Base-by-base conservation (phyloP, 768 basidiomycete genomes). In the Phanerochaete sordida region DNA sequence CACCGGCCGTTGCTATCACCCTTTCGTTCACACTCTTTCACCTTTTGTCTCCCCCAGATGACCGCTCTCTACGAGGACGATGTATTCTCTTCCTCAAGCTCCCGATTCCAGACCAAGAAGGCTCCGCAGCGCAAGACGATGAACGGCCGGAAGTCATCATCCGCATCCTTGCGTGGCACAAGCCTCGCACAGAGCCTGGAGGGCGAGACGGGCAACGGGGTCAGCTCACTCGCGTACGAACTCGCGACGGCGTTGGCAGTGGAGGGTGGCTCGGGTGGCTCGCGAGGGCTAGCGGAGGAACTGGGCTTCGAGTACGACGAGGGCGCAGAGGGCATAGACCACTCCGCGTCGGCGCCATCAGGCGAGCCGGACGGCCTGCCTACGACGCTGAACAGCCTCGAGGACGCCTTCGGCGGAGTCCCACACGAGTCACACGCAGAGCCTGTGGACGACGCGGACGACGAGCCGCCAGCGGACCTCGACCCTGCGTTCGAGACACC, bases 301-400 rank as follows among this genome's bases (percentile, higher is more conserved):
- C 91, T 94, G 63, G 92, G 92, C 11, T 87, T 94, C 62, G 92
- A 93, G 68, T 93, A 90, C 64, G 91, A 90, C 68, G 83, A 82
- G 58, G 71, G 69, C 8, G 53, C 69, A 64, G 60, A 60, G 49
- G 60, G 58, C 28, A 49, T 35, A 47, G 66, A 72, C 55, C 70
- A 74, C 59, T 71, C 70, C 21, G 63, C 72, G 7, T 72, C 75
- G 23, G 70, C 74, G 37, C 50, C 50, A 19, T 11, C 33, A 24
- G 63, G 66, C 30, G 65, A 45, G 35, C 33, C 31, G 21, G 48
- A 46, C 55, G 52, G 21, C 21, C 23, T 39, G 30, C 58, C 54
- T 19, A 46, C 35, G 31, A 26, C 27, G 1, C 51, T 35, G 8
- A 62, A 66, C 16, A 55, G 62, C 19, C 59, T 66, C 13, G 61